Base-by-base conservation (phyloP, 352 stramenopile species). In the Globisporangium viniferum region DNA sequence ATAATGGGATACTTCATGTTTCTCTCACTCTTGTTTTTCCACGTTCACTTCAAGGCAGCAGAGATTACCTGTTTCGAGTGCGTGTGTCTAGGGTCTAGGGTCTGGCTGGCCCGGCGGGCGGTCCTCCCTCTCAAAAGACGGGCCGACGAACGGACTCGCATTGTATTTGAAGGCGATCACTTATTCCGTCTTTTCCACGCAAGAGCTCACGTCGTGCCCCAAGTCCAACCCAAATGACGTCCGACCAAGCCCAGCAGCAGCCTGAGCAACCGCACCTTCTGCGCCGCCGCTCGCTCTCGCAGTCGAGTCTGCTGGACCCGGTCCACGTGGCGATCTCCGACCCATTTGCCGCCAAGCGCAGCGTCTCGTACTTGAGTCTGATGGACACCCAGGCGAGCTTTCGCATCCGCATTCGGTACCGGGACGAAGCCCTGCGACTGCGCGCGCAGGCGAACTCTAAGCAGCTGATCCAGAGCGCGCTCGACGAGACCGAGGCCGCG, bases 381-480 rank as follows among this genome's bases (percentile, higher is more conserved):
- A 59, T 33, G 18, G n/a, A 31, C 18, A 3, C 31, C 18, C 8
- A 22, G 1, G 5, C 60, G 3, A 33, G 8, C 48, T 14, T 44
- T 9, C 60, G 60, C 29, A 24, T 66, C 8, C 78, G 73, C 3
- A 72, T 83, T 29, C 74, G 63, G 61, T 84, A 83, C 57, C 72
- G 70, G 14, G 78, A 86, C 61, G 78, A 86, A 33, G 74, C 72
- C 31, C 74, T 78, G 48, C 76, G 76, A 24, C 64, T 74, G 10
- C 76, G 78, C 22, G 69, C 72, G 0, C 74, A 81, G 33, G 69
- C 53, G 12, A 70, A 75, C 33, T 54, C 68, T 36, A 75, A 76
- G 60, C 75, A 69, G 44, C 71, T 86, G 2, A 73, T 86, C 12
- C 67, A 71, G 1, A 75, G 71, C 22, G 76, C 76, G 0, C 36